phyloP scores from a whole-genome alignment of 2,329 filamentous ascomycete genomes.

The Bipolaris bicolor region DNA sequence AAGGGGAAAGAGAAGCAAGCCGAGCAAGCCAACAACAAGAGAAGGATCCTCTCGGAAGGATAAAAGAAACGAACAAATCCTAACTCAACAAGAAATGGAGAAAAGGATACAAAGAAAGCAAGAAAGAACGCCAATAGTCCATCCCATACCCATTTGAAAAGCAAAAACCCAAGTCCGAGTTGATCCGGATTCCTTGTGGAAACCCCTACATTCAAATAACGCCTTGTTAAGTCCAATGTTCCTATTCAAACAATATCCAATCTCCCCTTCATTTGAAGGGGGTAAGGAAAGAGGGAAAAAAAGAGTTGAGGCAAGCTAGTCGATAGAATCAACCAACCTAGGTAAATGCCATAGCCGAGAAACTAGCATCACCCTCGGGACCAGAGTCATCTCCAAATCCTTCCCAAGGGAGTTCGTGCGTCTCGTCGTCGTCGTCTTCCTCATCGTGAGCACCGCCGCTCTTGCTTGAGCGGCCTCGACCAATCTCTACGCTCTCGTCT shows the following conservation, averaged over 20 bases:
- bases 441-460: constrained; percentile 1
- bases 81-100: background rate
- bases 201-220: background rate
- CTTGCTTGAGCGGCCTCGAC: background rate
- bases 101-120: background rate
- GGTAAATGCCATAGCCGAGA: constrained; percentile 12
- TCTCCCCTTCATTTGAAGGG: no score
- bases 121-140: background rate
- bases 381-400: constrained; percentile 44
- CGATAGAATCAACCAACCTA: background rate
- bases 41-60: background rate
- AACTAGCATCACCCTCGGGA: constrained; percentile 22
- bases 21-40: background rate
- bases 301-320: constrained; percentile 12
- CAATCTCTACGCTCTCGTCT: constrained; percentile 31
- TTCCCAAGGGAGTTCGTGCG: constrained; percentile 49
- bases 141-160: background rate
- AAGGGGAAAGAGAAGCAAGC: background rate
- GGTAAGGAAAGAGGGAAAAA: background rate
- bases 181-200: background rate
- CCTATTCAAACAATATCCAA: background rate
- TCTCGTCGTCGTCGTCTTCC: constrained; percentile 28
- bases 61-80: background rate
- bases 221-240: background rate
- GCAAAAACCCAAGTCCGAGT: background rate